phyloP scores from a whole-genome alignment of 176 grass and related monocot species.

The Cenchrus fungigraminus region DNA sequence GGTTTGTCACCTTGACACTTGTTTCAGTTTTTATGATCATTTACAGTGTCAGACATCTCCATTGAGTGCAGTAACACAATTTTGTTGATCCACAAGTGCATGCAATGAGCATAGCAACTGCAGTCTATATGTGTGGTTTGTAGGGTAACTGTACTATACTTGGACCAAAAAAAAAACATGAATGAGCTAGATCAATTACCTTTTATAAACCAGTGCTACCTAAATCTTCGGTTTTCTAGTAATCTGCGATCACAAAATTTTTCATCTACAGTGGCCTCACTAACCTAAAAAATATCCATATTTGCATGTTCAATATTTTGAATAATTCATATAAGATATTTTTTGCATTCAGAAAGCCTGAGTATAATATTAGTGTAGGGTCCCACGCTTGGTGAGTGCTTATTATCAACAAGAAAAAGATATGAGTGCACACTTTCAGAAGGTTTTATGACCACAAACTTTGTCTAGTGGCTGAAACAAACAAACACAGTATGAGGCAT shows the following conservation, averaged over 20 bases:
- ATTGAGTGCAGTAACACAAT: not conserved
- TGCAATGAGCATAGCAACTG: not conserved
- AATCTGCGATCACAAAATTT: not conserved
- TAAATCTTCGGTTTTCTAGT: slow-evolving; percentile 26
- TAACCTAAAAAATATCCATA: not conserved
- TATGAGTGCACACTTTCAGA: not conserved
- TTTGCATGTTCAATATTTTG: slow-evolving; percentile 19
- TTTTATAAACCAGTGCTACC: not conserved
- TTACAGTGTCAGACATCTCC: not conserved
- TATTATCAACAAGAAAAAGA: not conserved
- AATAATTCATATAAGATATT: not conserved
- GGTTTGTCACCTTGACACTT: slow-evolving; percentile 53
- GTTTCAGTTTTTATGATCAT: slow-evolving; percentile 20
- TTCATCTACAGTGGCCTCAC: not conserved
- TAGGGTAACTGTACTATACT: not conserved
- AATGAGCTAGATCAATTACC: not conserved
- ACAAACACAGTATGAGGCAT: not conserved
- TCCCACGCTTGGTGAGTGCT: not conserved
- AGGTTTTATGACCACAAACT: slow-evolving; percentile 9
- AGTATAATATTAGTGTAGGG: slow-evolving; percentile 9
- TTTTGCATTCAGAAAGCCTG: slow-evolving; percentile 14
- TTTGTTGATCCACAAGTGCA: not conserved
- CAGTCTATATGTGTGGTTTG: not conserved
- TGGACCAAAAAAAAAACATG: not conserved
- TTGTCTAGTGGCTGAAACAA: slow-evolving; percentile 29